A percentile compares a stretch with the other conserved stretches of the same genome.
These are phyloP conservation scores for Vitis riparia DNA, from an alignment of 164 flowering plant genomes.

Conservation along the genomic window DNA sequence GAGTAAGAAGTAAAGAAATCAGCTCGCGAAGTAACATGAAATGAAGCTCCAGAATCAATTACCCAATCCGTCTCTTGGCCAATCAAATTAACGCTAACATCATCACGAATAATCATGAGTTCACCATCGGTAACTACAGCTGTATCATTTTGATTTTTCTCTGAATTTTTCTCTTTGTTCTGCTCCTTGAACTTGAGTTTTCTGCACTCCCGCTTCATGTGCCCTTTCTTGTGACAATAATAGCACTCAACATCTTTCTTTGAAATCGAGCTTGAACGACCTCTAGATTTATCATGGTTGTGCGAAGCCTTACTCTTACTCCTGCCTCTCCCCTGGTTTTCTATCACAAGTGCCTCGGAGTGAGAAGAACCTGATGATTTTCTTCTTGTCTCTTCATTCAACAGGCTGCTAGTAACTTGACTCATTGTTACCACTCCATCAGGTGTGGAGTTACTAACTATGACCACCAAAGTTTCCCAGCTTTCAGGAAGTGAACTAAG, in stretches of 20 bases:
- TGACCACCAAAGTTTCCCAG: neutral
- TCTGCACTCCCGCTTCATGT: neutral
- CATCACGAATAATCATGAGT: too few relatives aligned
- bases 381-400: constrained; percentile 2
- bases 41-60: too few relatives aligned
- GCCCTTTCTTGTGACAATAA: too few relatives aligned
- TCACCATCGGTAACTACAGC: neutral
- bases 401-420: constrained; percentile 10
- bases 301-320: neutral
- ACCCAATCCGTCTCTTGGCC: too few relatives aligned
- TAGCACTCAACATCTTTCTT: neutral
- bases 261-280: neutral
- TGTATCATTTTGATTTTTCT: neutral
- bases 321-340: neutral
- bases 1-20: too few relatives aligned
- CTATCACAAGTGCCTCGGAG: neutral
- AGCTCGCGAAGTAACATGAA: too few relatives aligned
- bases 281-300: neutral
- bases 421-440: neutral
- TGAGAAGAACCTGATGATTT: neutral
- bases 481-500: too few relatives aligned
- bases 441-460: constrained; percentile 7
- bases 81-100: too few relatives aligned
- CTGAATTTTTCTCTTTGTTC: neutral
- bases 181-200: neutral